phyloP scores from a whole-genome alignment of 805 yeast species.

The Candida pseudoglaebosa region DNA sequence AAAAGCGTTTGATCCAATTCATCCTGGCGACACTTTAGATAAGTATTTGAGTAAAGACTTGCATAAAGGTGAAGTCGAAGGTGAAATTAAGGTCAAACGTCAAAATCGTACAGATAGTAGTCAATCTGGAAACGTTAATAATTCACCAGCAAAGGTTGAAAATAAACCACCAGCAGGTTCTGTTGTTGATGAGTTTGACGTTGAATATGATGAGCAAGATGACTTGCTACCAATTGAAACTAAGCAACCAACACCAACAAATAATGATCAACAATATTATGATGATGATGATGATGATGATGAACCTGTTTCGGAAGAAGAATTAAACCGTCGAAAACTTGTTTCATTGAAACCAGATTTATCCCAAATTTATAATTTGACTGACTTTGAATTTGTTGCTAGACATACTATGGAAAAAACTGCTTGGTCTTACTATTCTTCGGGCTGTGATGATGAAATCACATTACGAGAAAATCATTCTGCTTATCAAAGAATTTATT shows the following conservation, averaged over 20 bases:
- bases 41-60: slow-evolving; percentile 51
- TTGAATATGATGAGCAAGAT: slow-evolving; percentile 42
- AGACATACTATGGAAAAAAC: slow-evolving; percentile 64
- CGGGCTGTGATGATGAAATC: slow-evolving; percentile 92
- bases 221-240: slow-evolving; percentile 23
- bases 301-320: slow-evolving; percentile 25
- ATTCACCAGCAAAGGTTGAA: too few species aligned
- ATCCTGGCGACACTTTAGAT: slow-evolving; percentile 81
- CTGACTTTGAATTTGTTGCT: slow-evolving; percentile 87
- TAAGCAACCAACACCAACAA: slow-evolving; percentile 10
- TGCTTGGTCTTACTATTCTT: slow-evolving; percentile 92
- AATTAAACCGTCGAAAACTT: slow-evolving; percentile 20
- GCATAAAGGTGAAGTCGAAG: slow-evolving; percentile 34
- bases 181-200: slow-evolving; percentile 35
- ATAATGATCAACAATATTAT: slow-evolving; percentile 21
- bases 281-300: slow-evolving; percentile 39
- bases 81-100: slow-evolving; percentile 4
- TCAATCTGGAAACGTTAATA: too few species aligned
- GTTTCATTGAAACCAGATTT: slow-evolving; percentile 59
- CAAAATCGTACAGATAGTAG: too few species aligned
- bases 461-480: slow-evolving; percentile 85
- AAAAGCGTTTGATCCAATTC: slow-evolving; percentile 81
- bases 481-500: slow-evolving; percentile 84
- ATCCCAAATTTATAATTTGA: slow-evolving; percentile 65
- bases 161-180: slow-evolving; percentile 1